Percentiles rank a stretch among this genome's conserved stretches.
Conservation (phyloP, 805 yeast species). For the Lachancea fermentati region DNA sequence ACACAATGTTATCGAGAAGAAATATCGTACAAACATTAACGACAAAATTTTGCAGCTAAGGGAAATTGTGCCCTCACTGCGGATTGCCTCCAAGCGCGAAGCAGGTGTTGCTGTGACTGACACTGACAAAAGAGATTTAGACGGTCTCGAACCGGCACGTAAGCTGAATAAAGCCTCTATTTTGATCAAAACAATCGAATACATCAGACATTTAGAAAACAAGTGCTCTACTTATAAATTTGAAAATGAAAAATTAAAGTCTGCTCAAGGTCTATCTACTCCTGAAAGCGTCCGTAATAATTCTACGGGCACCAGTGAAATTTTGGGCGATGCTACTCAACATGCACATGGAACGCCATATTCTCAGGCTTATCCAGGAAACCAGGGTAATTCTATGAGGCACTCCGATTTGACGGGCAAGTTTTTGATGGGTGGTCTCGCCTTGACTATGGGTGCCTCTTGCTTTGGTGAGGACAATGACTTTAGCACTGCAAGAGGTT, state of each 20-base stretch:
- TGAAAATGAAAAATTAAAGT: conserved; percentile 42
- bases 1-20: conserved; percentile 68
- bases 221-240: conserved; percentile 46
- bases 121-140: conserved; percentile 55
- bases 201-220: conserved; percentile 64
- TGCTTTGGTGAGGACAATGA: conserved; percentile 47
- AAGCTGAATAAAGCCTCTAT: conserved; percentile 76
- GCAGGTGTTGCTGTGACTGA: conserved; percentile 45
- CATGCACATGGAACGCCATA: conserved; percentile 6
- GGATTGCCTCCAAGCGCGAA: conserved; percentile 42
- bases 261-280: conserved; percentile 16
- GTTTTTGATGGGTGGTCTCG: conserved; percentile 56
- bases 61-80: conserved; percentile 60
- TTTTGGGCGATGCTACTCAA: conserved; percentile 7
- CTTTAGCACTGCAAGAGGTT: conserved; percentile 36
- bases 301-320: conserved; percentile 18
- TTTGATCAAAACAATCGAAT: conserved; percentile 69
- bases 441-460: conserved; percentile 58
- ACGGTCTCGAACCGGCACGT: conserved; percentile 71
- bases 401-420: conserved; percentile 37
- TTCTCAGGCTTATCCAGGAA: conserved; percentile 10
- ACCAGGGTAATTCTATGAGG: neutral
- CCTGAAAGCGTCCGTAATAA: conserved; percentile 14
- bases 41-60: conserved; percentile 58
- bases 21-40: conserved; percentile 65